A percentile compares a stretch with the other conserved stretches of the same genome.
These are phyloP conservation scores for Fraxinus velutina DNA, from an alignment of 305 asterid species.

Conservation along the genomic window DNA sequence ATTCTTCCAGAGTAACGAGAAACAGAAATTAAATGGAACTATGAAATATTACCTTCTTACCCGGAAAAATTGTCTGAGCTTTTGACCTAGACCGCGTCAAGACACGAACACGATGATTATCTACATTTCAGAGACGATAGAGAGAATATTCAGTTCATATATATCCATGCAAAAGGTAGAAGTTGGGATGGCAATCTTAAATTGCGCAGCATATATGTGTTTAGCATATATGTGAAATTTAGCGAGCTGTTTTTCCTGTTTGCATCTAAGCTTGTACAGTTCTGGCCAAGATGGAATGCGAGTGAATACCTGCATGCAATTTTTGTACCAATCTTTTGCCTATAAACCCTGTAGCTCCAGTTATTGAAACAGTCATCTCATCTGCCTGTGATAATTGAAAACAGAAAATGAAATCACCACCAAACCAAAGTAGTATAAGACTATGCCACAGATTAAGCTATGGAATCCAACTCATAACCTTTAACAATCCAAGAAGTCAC, in stretches of 20 bases:
- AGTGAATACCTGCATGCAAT: constrained; percentile 66
- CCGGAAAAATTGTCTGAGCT: constrained; percentile 76
- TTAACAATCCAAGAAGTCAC: background rate
- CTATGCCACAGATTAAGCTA: background rate
- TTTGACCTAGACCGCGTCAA: constrained; percentile 78
- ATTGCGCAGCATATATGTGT: background rate
- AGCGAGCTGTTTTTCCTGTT: background rate
- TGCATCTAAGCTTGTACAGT: background rate
- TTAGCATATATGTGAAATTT: background rate
- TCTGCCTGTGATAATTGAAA: constrained; percentile 41
- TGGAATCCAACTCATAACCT: background rate
- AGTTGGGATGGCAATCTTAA: background rate
- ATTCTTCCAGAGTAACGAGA: background rate
- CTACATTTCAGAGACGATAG: constrained; percentile 38
- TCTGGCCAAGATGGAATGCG: background rate
- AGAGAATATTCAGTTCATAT: constrained; percentile 8
- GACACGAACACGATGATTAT: constrained; percentile 69
- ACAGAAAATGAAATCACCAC: constrained; percentile 7
- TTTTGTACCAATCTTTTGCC: constrained; percentile 88
- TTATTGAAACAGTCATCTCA: constrained; percentile 74
- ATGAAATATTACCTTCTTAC: constrained; percentile 85
- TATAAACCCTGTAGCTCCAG: constrained; percentile 94
- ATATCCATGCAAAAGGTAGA: background rate
- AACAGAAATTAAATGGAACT: constrained; percentile 15
- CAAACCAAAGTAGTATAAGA: background rate